A percentile compares a stretch with the other conserved stretches of the same genome.
These are phyloP conservation scores for Chlamydomonas eustigma DNA, from an alignment of 139 green algal species.

Conservation along the genomic window DNA sequence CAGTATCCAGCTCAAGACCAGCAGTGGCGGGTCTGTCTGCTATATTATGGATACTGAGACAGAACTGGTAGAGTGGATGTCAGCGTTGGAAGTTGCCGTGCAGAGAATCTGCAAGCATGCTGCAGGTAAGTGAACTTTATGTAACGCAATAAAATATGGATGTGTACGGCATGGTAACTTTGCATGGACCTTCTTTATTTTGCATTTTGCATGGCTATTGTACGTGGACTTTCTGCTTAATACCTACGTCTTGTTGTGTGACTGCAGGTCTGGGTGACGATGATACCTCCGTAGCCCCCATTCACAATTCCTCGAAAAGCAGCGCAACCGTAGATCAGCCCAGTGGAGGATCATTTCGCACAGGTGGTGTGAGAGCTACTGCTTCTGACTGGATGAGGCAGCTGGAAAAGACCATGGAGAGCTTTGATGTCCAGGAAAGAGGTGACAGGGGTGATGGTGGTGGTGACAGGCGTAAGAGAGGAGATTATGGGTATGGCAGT, in stretches of 20 bases:
- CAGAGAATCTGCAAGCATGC: conserved; percentile 58
- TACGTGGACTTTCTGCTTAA: no score
- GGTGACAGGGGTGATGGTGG: neutral
- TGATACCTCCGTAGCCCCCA: neutral
- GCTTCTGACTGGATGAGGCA: conserved; percentile 26
- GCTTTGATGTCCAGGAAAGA: neutral
- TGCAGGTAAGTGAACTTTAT: conserved; percentile 55
- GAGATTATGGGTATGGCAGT: neutral
- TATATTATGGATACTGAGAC: conserved; percentile 84
- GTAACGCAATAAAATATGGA: no score
- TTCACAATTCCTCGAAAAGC: no score
- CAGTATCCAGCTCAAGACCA: conserved; percentile 79
- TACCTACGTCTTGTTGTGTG: neutral
- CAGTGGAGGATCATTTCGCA: no score
- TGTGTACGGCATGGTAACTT: no score
- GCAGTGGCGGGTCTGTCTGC: conserved; percentile 50
- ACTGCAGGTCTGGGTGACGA: conserved; percentile 60
- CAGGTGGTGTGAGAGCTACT: neutral
- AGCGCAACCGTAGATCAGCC: no score
- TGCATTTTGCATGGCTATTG: no score
- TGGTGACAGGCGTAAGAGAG: conserved; percentile 1
- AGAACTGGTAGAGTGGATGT: conserved; percentile 86
- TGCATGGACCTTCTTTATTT: no score
- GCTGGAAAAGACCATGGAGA: conserved; percentile 22
- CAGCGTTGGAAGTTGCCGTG: conserved; percentile 70